Evolutionary conservation across 805 yeast genomes (phyloP), one percentile per base, ranked within the genome.

Genomic region (Isabelozyma pseudorhagii): DNA sequence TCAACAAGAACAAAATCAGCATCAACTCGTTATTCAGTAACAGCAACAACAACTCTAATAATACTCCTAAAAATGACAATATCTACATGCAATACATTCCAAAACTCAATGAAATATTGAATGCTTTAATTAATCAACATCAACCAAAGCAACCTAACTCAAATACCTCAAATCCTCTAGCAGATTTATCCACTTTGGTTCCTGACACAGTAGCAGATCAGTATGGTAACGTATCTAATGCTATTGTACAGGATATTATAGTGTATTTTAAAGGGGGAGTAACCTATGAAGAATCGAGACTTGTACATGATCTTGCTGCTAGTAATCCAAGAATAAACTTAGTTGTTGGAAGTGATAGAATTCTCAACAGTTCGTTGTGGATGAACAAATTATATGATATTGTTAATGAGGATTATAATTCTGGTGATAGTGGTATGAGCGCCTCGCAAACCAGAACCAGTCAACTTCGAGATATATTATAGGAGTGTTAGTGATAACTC

Each of bases 81-180:
- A 82, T 93, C 5, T 94, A 84, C 70, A 91, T 96, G 85, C 99
- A 94, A 70, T 96, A 92, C 61, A 75, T 82, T 42, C 97, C 99
- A 7, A 74, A 89, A 48, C 67, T 94, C 44, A 83, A 81, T 51
- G 69, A 66, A 13, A 54, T 66, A n/a, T 55, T 74, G 48, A 53
- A 57, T 10, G 55, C 46, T 41, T 47, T 71, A 40, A 58, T 50
- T 21, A 45, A 17, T 17, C 52, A 44, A 42, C 45, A 49, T 14
- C 54, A 50, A 21, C 46, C 55, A 40, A 46, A 41, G 18, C 28
- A 48, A 45, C 31, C 46, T 46, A 8, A 44, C 38, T 25, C 36
- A 25, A 44, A 38, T 46, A 17, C 42, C 6, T 11, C 40, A 39
- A 27, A 15, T 27, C 40, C 25, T 21, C 49, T 36, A 36, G 11